Evolutionary conservation across 2,329 filamentous ascomycete species (phyloP).

Genomic region (Botryotinia narcissicola): DNA sequence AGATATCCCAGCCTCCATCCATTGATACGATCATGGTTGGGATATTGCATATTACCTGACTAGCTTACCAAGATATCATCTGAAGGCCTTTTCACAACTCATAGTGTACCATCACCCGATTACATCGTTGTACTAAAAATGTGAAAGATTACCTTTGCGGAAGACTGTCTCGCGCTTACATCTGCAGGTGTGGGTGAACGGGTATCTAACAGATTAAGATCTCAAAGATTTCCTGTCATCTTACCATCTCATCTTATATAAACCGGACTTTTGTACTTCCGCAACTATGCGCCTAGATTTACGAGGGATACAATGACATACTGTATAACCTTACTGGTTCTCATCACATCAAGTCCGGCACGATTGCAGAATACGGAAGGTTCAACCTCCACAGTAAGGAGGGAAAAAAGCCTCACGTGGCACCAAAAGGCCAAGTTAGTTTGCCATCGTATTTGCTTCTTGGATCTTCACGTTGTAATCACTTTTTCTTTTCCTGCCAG

Average conservation of each 20-base stretch:
- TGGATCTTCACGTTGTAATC: not conserved
- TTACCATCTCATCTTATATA: conserved; percentile 6
- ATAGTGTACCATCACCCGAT: not conserved
- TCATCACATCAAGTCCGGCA: not conserved
- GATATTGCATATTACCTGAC: not conserved
- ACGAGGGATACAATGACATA: not conserved
- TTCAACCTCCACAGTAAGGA: not conserved
- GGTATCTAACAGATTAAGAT: conserved; percentile 10
- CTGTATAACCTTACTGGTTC: not conserved
- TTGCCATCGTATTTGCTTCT: not conserved
- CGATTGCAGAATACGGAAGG: not conserved
- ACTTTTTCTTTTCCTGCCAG: not conserved
- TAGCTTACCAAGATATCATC: conserved; percentile 11
- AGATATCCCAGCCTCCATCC: not conserved
- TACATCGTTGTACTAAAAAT: not conserved
- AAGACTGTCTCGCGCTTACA: not conserved
- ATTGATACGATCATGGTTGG: not conserved
- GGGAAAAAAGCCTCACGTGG: not conserved
- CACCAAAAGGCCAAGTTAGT: not conserved
- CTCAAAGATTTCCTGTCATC: conserved; percentile 4
- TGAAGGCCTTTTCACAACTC: not conserved
- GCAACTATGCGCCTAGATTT: not conserved
- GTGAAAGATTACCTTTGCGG: not conserved
- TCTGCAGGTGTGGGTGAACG: not conserved
- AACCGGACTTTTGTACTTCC: not conserved